Base-by-base conservation (phyloP, 164 flowering plant species). In the Piper longum region DNA sequence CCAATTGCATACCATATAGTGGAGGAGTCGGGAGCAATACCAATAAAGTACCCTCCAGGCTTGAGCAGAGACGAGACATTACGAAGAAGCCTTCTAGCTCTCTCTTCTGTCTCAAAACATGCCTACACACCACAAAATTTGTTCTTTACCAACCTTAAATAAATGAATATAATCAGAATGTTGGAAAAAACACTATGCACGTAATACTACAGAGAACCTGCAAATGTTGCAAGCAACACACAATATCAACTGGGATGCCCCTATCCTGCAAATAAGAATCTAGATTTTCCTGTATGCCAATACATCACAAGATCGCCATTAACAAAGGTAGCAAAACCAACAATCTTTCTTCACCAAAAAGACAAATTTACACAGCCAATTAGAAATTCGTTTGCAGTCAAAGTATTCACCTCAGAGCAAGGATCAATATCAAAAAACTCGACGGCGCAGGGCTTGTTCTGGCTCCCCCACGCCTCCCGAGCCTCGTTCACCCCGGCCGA, bases 11-110 rank as follows among this genome's bases (percentile, higher is more conserved):
- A 95, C 97, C 99, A 95, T 82, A 95, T 95, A 62, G 95, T 90
- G 77, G 96, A 95, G 59, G 99, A 95, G 82, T 95, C 99, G 59
- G 95, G 96, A 76, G 89, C 83, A 75, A 95, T 87, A 82, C 99
- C 99, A 55, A 95, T 70, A 81, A 95, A 91, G 73, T 83, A 90
- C 66, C 97, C 97, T 65, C 99, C 97, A 4, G 99, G 97, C 72
- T 82, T 90, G 57, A 93, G 86, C 77, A 93, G 69, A 62, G 81
- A 72, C 41, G 99, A 77, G 36, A 93, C 93, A 73, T 95, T 95
- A n/a, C 69, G 77, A 7, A 95, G 78, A 73, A 95, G 88, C 52
- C 71, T 87, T 73, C 82, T 80, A 62, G 85, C 97, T 78, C 78
- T 85, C 64, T 90, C 97, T 78, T 91, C 96, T 16, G 82, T 83